Conservation (phyloP, 768 basidiomycete genomes). For the Clitopilus hobsonii region DNA sequence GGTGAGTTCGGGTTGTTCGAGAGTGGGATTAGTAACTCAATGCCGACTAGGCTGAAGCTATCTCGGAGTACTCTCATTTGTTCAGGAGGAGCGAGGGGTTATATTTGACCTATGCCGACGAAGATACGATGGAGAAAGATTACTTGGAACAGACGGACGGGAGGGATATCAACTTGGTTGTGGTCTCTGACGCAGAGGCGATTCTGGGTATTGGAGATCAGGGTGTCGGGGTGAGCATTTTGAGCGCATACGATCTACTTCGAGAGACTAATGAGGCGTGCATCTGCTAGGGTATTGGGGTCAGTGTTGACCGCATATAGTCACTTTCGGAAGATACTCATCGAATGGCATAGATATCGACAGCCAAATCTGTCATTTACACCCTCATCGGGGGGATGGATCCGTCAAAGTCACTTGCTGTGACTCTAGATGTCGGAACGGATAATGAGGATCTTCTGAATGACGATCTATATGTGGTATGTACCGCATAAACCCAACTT, state of each 20-base stretch:
- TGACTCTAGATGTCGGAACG: conserved; percentile 75
- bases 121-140: conserved; percentile 70
- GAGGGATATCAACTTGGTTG: conserved; percentile 68
- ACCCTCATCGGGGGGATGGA: conserved; percentile 71
- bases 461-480: conserved; percentile 63
- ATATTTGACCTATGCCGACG: conserved; percentile 58
- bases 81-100: conserved; percentile 78
- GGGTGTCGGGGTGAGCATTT: conserved; percentile 55
- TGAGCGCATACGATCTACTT: too few relatives aligned
- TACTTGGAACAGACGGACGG: conserved; percentile 65
- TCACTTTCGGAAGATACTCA: not conserved
- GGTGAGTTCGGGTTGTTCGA: conserved; percentile 29
- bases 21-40: not conserved
- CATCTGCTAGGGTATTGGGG: conserved; percentile 41
- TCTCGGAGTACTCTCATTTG: conserved; percentile 78
- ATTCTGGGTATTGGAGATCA: conserved; percentile 70
- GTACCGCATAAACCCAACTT: conserved; percentile 16
- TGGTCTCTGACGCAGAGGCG: conserved; percentile 81
- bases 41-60: conserved; percentile 62
- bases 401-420: conserved; percentile 51
- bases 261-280: conserved; percentile 1
- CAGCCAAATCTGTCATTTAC: conserved; percentile 77
- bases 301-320: conserved; percentile 19
- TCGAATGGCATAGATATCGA: conserved; percentile 48
- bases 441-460: conserved; percentile 60